These are phyloP conservation scores for Phytophthora boehmeriae DNA, from an alignment of 352 stramenopile genomes.

Conservation along the genomic window DNA sequence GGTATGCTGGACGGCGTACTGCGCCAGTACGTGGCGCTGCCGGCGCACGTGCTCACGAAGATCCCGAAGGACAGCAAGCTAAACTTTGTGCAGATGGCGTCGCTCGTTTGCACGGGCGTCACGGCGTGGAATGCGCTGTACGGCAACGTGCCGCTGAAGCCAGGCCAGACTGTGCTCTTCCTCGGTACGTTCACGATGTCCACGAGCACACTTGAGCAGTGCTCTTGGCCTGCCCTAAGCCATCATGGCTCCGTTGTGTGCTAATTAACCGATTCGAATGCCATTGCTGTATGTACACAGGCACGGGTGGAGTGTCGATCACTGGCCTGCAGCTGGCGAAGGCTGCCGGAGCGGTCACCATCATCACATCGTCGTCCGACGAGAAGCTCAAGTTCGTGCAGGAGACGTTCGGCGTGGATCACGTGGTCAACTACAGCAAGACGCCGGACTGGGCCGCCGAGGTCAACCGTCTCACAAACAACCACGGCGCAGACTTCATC, in stretches of 20 bases:
- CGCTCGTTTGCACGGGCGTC: conserved; percentile 21
- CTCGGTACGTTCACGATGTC: no score
- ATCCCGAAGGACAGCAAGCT: conserved; percentile 15
- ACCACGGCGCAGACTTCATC: conserved; percentile 23
- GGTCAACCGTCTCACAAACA: conserved; percentile 20
- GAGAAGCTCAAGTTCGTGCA: conserved; percentile 31
- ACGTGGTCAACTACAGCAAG: no score
- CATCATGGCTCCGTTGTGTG: no score
- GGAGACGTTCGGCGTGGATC: conserved; percentile 24
- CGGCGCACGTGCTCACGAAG: conserved; percentile 16
- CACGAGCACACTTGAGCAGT: no score
- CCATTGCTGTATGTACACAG: no score
- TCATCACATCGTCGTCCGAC: conserved; percentile 32
- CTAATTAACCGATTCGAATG: no score
- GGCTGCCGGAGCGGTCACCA: conserved; percentile 23
- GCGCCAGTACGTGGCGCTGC: conserved; percentile 19
- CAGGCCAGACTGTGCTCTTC: conserved; percentile 30
- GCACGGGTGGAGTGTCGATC: conserved; percentile 28
- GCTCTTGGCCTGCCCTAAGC: no score
- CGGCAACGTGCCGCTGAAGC: conserved; percentile 9
- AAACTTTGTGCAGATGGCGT: conserved; percentile 26
- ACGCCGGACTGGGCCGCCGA: conserved; percentile 25
- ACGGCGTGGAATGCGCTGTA: conserved; percentile 29
- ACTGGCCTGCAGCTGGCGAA: conserved; percentile 26
- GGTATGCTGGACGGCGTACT: conserved; percentile 18